phyloP scores from a whole-genome alignment of 345 rosid species.

The Trapa bicornis region DNA sequence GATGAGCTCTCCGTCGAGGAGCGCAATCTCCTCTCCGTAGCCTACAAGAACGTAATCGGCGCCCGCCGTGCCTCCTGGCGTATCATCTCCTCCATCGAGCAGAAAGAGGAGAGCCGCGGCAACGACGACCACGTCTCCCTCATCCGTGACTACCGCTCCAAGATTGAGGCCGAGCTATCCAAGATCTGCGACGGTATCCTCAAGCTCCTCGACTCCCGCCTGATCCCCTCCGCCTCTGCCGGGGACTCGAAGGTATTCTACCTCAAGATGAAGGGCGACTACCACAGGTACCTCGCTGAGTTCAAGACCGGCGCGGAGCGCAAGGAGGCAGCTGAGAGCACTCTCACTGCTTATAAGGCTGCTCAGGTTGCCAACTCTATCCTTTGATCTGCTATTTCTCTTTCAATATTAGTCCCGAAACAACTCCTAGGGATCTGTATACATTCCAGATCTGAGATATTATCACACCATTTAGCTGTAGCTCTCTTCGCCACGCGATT shows the following conservation, averaged over 20 bases:
- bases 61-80: constrained; percentile 52
- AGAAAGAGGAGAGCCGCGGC: constrained; percentile 49
- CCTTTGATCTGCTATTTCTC: constrained; percentile 27
- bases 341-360: constrained; percentile 15
- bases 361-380: constrained; percentile 35
- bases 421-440: constrained; percentile 5
- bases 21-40: constrained; percentile 51
- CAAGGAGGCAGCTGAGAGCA: constrained; percentile 16
- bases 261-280: constrained; percentile 43
- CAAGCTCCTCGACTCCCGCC: constrained; percentile 51
- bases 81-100: constrained; percentile 55
- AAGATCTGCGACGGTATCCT: constrained; percentile 64
- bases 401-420: constrained; percentile 28
- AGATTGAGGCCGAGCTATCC: constrained; percentile 72
- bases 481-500: too few species aligned
- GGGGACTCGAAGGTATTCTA: constrained; percentile 86
- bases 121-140: constrained; percentile 43
- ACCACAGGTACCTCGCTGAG: constrained; percentile 18
- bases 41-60: constrained; percentile 53
- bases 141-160: constrained; percentile 57
- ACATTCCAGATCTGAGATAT: background rate
- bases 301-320: constrained; percentile 15
- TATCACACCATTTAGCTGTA: background rate
- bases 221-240: constrained; percentile 52
- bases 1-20: constrained; percentile 46